Evolutionary conservation across 768 basidiomycete species (phyloP), one percentile per base, ranked within the genome.

Genomic region (Kwoniella heveanensis): DNA sequence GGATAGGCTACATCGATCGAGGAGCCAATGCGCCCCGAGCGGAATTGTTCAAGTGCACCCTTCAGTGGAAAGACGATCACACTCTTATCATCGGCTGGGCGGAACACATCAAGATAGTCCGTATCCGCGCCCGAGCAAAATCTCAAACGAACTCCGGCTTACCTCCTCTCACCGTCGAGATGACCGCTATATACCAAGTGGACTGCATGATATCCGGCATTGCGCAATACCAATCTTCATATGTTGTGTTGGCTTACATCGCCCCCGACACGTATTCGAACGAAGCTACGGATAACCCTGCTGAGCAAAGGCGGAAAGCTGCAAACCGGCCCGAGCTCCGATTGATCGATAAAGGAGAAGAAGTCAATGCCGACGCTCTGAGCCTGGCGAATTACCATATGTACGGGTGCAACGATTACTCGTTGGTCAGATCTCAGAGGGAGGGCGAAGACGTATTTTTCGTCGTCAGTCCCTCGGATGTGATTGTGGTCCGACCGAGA

Each of bases 121-220:
- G 90, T 13, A 69, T 73, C 44, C 74, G 70, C 9, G 48, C 66
- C 44, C 73, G 72, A 54, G 88, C 19, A 83, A 86, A 1, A 84
- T 88, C 39, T 83, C 85, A 54, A 53, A 63, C 53, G 1, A 51
- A 55, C 17, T 53, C 60, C 6, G 71, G 71, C 7, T 52, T 69
- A 17, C 74, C 78, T 25, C 61, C 64, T 3, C 57, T 76, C 0
- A 70, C 73, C 4, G 91, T 91, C 56, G 95, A 97, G 73, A 89
- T 97, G 68, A 92, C 90, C 0, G 90, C 90, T 1, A 88, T 91
- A 44, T 92, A 97, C 80, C 88, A 92, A 74, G 83, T 98, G 50
- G 96, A 98, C 78, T 92, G 90, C 77, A 94, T 96, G 91, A 86
- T 98, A 44, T 86, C 93, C 1, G 94, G 94, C 22, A 87, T 99